Evolutionary conservation across 73 alveolate species (phyloP).

Genomic region (Blepharisma stoltei): DNA sequence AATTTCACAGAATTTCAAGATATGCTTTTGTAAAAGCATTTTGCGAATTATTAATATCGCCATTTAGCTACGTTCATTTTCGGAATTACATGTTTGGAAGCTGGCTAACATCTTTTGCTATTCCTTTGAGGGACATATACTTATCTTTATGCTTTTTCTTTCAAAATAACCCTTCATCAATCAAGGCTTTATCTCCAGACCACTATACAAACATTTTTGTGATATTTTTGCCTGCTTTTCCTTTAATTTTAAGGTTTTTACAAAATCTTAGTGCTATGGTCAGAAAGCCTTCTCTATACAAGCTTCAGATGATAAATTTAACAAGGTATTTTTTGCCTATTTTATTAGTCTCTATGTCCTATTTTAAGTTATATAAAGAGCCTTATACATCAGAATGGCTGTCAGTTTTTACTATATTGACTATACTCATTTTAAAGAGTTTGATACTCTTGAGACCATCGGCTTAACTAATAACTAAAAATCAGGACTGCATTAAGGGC

Average conservation of each 20-base stretch:
- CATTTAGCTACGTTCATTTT: background rate
- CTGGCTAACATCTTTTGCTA: slow-evolving; percentile 20
- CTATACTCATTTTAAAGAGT: too few relatives aligned
- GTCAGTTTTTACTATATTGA: background rate
- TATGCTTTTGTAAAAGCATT: background rate
- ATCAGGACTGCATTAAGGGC: too few relatives aligned
- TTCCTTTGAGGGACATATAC: slow-evolving; percentile 5
- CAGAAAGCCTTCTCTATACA: background rate
- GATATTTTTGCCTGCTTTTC: slow-evolving; percentile 7
- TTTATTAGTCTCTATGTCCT: background rate
- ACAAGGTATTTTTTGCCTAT: background rate
- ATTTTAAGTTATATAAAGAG: background rate
- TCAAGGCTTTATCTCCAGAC: background rate
- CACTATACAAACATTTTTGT: background rate
- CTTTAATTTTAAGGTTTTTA: slow-evolving; percentile 1
- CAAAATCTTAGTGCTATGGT: background rate
- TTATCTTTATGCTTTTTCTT: background rate
- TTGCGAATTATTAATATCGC: background rate
- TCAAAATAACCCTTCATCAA: background rate
- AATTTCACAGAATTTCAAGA: background rate
- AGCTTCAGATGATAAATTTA: background rate
- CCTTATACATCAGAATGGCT: background rate
- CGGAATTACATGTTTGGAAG: slow-evolving; percentile 22
- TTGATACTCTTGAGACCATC: too few relatives aligned
- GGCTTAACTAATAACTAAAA: too few relatives aligned